Base-by-base conservation (phyloP, 202 grass and related monocot genomes). In the Elaeis oleifera region DNA sequence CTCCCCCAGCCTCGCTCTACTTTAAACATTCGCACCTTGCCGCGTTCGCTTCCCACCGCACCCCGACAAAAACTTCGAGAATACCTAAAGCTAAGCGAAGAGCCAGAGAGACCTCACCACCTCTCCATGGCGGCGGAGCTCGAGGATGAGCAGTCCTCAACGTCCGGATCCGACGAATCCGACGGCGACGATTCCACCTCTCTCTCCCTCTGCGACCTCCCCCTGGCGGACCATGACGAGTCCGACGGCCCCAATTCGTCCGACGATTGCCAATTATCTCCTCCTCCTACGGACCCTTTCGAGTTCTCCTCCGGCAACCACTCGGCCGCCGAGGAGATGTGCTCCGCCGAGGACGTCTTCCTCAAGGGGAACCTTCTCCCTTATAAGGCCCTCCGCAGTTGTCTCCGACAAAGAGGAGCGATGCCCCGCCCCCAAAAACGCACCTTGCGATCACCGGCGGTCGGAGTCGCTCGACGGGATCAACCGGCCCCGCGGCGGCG, bases 261-360 rank as follows among this genome's bases (percentile, higher is more conserved):
- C 49, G 49, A 49, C 48, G 8, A 44, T 13, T 5, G 36, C 36
- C 8, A 44, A 3, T 39, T 39, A 36, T 44, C 36, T 44, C 36
- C 36, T 44, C 36, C 36, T 44, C 8, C 36, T 13, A 3, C 1
- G 36, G 1, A 44, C 11, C 36, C 36, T 44, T 71, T 71, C 23
- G 16, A 27, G 20, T 71, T 71, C 48, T 59, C 21, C 36, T 44
- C 36, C 9, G 9, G 36, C 36, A 44, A 44, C 8, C 11, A 1
- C 23, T 51, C 22, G 8, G 31, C 68, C 8, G 48, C 48, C 16
- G 5, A 23, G 23, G 56, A 71, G 6, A 52, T 60, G 17, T 60
- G 68, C 24, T 28, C 22, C 9, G 56, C 68, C 6, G 68, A 60
- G 21, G 68, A 71, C 29, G 56, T 60, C 7, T 71, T 71, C 23